Evolutionary conservation across 257 asterid genomes (phyloP), one percentile per base, ranked within the genome.

Genomic region (Capsicum rhomboideum): DNA sequence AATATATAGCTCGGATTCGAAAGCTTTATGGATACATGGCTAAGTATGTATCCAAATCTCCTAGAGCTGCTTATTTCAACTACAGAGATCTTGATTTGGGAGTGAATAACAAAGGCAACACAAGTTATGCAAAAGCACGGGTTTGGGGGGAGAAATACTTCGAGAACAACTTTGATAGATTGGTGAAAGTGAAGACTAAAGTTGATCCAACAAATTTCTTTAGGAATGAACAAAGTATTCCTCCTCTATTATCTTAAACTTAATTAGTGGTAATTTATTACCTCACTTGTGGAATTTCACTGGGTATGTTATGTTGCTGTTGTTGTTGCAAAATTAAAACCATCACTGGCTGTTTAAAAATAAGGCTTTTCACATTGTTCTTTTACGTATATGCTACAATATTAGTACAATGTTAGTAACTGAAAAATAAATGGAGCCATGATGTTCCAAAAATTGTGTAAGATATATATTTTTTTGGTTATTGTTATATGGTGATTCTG

Each of bases 41-140:
- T 80, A 21, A 1, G 42, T 59, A 37, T 59, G 83, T 21, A 0
- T 59, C 83, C 6, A 80, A 80, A 0, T n/a, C 21, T 26, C 83
- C 83, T 0, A 40, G 75, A 80, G 44, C 50, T 0, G 20, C 83
- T 4, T 59, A 80, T 50, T n/a, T 59, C 5, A 80, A 80, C 16
- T 80, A 80, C n/a, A 59, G 75, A 20, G 75, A 80, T 59, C 83
- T 80, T 80, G 83, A 80, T 29, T n/a, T 80, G 10, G 83, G 75
- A 52, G 2, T 80, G 0, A 80, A 80, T 23, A n/a, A 58, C 9
- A 68, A n/a, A 4, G 26, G 74, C 40, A 80, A 37, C 21, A 55
- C 71, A 29, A 79, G 83, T n/a, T 56, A 58, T 59, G 12, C 4
- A 12, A 42, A 80, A 37, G 55, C 71, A n/a, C 4, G 6, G 11